Conservation (phyloP, 495 filamentous ascomycete species). For the Penicillium paxilli region DNA sequence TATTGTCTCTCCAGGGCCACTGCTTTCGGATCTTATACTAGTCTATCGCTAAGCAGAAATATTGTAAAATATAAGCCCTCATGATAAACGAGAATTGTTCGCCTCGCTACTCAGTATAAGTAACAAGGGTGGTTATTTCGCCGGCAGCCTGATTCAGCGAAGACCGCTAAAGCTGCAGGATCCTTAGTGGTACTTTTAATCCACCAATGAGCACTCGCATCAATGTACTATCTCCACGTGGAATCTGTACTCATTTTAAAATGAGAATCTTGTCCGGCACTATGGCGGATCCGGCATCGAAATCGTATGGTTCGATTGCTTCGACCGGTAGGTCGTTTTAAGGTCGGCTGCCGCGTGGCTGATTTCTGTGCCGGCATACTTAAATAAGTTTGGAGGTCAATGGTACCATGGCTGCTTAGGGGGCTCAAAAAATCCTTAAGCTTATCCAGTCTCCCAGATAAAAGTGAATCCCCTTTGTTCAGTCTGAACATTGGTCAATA, state of each 20-base stretch:
- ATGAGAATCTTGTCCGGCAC: not conserved
- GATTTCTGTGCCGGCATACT: not conserved
- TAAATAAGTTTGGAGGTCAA: not conserved
- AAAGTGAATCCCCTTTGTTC: too few species aligned
- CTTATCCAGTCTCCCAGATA: too few species aligned
- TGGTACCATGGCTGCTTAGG: not conserved
- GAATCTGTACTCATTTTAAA: not conserved
- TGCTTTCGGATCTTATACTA: too few species aligned
- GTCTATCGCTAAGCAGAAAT: too few species aligned
- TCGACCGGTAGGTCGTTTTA: not conserved
- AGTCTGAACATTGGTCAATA: too few species aligned
- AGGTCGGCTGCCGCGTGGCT: not conserved
- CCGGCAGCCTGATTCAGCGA: not conserved
- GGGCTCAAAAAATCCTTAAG: not conserved
- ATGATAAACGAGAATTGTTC: too few species aligned
- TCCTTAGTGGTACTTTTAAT: not conserved
- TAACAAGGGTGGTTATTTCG: too few species aligned
- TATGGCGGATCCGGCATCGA: not conserved
- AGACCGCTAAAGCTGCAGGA: not conserved
- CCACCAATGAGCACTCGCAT: not conserved
- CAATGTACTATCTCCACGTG: not conserved
- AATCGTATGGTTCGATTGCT: not conserved
- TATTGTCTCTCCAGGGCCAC: too few species aligned
- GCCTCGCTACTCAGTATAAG: too few species aligned
- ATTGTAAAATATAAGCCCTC: too few species aligned